Conservation (phyloP, 2,329 filamentous ascomycete genomes). For the Orbilia javanica region DNA sequence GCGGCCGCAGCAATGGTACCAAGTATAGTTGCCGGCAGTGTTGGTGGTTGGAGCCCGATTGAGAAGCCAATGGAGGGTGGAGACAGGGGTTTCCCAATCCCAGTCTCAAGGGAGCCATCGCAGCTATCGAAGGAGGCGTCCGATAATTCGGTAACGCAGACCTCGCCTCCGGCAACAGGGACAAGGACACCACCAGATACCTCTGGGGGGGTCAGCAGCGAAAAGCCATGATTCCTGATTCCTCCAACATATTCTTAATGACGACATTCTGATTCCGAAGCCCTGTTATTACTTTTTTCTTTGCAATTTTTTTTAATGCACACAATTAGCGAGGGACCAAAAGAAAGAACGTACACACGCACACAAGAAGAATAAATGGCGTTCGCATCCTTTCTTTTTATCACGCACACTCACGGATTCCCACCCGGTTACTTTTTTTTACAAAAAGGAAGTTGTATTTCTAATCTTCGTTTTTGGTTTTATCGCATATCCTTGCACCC, state of each 20-base stretch:
- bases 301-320: conserved; percentile 20
- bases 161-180: conserved; percentile 10
- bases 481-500: not conserved
- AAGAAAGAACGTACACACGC: conserved; percentile 15
- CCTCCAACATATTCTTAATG: conserved; percentile 2
- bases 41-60: conserved; percentile 62
- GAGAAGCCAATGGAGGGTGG: conserved; percentile 58
- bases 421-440: conserved; percentile 16
- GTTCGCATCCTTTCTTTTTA: conserved; percentile 22
- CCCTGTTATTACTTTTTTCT: conserved; percentile 15
- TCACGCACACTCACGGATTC: conserved; percentile 31
- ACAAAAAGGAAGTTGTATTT: conserved; percentile 24
- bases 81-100: conserved; percentile 37
- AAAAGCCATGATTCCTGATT: conserved; percentile 26
- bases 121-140: conserved; percentile 43
- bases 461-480: conserved; percentile 17
- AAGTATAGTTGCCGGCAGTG: conserved; percentile 62
- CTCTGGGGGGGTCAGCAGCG: conserved; percentile 17
- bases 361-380: conserved; percentile 46
- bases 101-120: conserved; percentile 42
- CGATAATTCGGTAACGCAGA: conserved; percentile 25
- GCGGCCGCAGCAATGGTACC: conserved; percentile 68
- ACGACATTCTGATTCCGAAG: conserved; percentile 27
- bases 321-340: conserved; percentile 24
- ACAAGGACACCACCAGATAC: conserved; percentile 49